Evolutionary conservation across 371 early-diverging fungal species (phyloP), one percentile per base, ranked within the genome.

Genomic region (Rhizopus delemar): DNA sequence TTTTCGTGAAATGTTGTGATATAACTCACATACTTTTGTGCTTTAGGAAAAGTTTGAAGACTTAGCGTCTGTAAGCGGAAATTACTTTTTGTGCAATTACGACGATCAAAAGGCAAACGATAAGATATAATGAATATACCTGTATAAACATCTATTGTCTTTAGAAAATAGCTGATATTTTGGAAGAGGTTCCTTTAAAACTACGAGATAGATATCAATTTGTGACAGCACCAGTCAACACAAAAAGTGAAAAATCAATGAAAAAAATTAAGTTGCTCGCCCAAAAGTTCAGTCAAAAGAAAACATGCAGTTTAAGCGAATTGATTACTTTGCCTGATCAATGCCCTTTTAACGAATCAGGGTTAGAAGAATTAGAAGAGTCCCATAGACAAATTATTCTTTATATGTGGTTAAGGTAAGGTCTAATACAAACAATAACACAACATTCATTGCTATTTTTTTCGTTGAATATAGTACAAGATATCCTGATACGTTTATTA

Each of bases 361-460:
- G 71, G 35, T 72, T 95, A 28, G 46, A 59, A 5, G 39, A 57
- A 0, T 65, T 94, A 6, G 97, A 96, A 71, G 68, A 63, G 8
- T 57, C 64, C 41, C 97, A 96, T 67, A 85, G 87, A 46, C 64
- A 75, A 3, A 86, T 93, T 28, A 87, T 92, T 71, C 60, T 93
- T 29, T 96, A 94, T 62, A 77, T 94, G 69, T 96, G 97, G 97
- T 74, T 96, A 61, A 76, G 85, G 83, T 89, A 79, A 60, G 43
- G 36, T 22, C 22, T 22, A 22, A 22, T 2, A 22, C 22, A 22
- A 22, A 22, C 22, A 22, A 22, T 22, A 22, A 22, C 22, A 22
- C 22, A 22, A 22, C 22, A 22, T 22, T 22, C 22, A 22, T 22
- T 22, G 22, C 22, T 22, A 38, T 32, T 28, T 1, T 35, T 9